Percentiles rank a stretch among this genome's conserved stretches.
phyloP scores from a whole-genome alignment of 1,284 basidiomycete genomes.

The Bondarzewia mesenterica region DNA sequence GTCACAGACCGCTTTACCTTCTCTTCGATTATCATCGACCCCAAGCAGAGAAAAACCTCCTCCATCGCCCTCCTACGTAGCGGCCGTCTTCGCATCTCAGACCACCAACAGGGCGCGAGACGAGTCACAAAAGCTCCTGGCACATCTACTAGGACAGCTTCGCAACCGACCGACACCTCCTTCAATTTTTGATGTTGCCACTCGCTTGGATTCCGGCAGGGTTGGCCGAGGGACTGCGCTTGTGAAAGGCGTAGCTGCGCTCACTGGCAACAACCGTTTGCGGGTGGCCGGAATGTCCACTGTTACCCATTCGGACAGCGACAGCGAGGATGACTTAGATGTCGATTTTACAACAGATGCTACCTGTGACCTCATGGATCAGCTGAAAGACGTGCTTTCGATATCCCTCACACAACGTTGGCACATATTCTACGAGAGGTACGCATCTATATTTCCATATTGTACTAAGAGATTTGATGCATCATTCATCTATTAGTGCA shows the following conservation, averaged over 20 bases:
- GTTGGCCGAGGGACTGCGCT: slow-evolving; percentile 24
- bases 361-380: slow-evolving; percentile 53
- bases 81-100: slow-evolving; percentile 13
- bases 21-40: slow-evolving; percentile 25
- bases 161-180: slow-evolving; percentile 44
- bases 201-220: slow-evolving; percentile 23
- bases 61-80: slow-evolving; percentile 7
- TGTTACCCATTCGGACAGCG: slow-evolving; percentile 23
- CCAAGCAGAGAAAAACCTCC: slow-evolving; percentile 20
- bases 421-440: slow-evolving; percentile 47
- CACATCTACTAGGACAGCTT: slow-evolving; percentile 50
- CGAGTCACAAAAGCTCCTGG: slow-evolving; percentile 53
- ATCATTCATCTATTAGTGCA: background rate
- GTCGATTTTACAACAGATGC: slow-evolving; percentile 47
- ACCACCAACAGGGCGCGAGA: slow-evolving; percentile 33
- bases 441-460: slow-evolving; percentile 11
- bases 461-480: background rate
- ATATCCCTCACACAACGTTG: slow-evolving; percentile 48
- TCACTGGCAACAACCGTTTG: slow-evolving; percentile 17
- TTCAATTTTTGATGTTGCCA: slow-evolving; percentile 26
- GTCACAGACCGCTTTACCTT: slow-evolving; percentile 14
- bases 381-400: slow-evolving; percentile 51
- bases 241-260: slow-evolving; percentile 36
- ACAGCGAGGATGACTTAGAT: slow-evolving; percentile 43
- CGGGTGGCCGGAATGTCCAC: slow-evolving; percentile 6